phyloP scores from a whole-genome alignment of 2,329 filamentous ascomycete genomes.

The Xylariomycetidae sp. region DNA sequence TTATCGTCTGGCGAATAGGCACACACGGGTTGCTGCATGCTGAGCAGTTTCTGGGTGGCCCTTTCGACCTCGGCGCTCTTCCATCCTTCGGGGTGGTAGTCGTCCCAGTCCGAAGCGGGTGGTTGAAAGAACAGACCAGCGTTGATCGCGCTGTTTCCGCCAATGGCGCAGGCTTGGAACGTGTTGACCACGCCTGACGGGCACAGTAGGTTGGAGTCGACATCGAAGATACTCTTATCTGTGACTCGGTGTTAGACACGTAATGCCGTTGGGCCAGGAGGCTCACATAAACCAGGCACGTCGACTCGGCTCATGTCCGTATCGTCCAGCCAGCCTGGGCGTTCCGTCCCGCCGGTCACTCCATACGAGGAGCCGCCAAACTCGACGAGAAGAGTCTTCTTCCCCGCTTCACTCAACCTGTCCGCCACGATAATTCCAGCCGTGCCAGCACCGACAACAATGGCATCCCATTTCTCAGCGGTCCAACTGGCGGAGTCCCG shows the following conservation, averaged over 20 bases:
- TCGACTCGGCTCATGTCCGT: conserved; percentile 45
- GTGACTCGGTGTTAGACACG: too few relatives aligned
- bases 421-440: conserved; percentile 48
- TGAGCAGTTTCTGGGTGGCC: conserved; percentile 39
- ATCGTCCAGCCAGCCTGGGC: conserved; percentile 40
- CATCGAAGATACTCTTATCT: conserved; percentile 44
- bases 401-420: conserved; percentile 43
- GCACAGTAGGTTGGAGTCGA: conserved; percentile 35
- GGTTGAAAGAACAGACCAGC: conserved; percentile 48
- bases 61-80: conserved; percentile 40
- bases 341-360: conserved; percentile 39
- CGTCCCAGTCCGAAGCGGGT: conserved; percentile 45
- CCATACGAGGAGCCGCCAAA: conserved; percentile 44
- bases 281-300: conserved; percentile 42
- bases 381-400: conserved; percentile 46
- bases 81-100: conserved; percentile 44
- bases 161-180: conserved; percentile 44
- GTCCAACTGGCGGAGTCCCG: conserved; percentile 17
- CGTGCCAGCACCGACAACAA: conserved; percentile 44
- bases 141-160: conserved; percentile 48
- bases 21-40: conserved; percentile 36
- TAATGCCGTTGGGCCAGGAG: too few relatives aligned
- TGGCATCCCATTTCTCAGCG: conserved; percentile 26
- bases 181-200: conserved; percentile 31
- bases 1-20: conserved; percentile 38